Evolutionary conservation across 345 rosid species (phyloP).

Genomic region (Euclidium syriacum): DNA sequence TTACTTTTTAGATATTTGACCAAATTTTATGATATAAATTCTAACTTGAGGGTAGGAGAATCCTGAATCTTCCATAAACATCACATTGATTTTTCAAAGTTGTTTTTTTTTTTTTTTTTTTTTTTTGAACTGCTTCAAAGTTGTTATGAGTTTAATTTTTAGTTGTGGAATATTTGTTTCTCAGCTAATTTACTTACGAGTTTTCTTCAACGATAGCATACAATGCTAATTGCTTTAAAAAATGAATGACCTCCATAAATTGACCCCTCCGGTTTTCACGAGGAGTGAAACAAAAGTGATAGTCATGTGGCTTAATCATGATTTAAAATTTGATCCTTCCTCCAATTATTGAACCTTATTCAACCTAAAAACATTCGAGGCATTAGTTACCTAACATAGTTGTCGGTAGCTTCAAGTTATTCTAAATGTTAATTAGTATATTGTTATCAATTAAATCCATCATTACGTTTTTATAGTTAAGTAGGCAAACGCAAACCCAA

Average conservation of each 20-base stretch:
- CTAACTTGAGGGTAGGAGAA: no score
- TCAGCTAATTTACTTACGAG: no score
- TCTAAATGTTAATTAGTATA: constrained; percentile 3
- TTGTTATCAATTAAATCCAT: not conserved
- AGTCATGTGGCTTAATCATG: constrained; percentile 24
- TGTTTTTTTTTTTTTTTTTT: no score
- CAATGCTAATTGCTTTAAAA: no score
- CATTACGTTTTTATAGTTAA: not conserved
- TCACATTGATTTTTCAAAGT: no score
- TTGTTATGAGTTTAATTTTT: no score
- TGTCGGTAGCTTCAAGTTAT: constrained; percentile 25
- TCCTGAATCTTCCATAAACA: no score
- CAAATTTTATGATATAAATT: no score
- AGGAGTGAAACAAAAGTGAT: constrained; percentile 25
- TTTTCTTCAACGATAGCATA: no score
- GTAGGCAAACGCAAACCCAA: not conserved
- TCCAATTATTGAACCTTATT: constrained; percentile 17
- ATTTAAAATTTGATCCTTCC: not conserved
- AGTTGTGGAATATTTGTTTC: no score
- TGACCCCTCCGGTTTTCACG: constrained; percentile 1
- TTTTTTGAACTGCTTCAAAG: no score
- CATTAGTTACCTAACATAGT: constrained; percentile 4
- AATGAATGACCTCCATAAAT: not conserved
- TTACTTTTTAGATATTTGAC: no score
- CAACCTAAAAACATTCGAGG: constrained; percentile 6